phyloP scores from a whole-genome alignment of 2,329 filamentous ascomycete species.

The Didymella pomorum region DNA sequence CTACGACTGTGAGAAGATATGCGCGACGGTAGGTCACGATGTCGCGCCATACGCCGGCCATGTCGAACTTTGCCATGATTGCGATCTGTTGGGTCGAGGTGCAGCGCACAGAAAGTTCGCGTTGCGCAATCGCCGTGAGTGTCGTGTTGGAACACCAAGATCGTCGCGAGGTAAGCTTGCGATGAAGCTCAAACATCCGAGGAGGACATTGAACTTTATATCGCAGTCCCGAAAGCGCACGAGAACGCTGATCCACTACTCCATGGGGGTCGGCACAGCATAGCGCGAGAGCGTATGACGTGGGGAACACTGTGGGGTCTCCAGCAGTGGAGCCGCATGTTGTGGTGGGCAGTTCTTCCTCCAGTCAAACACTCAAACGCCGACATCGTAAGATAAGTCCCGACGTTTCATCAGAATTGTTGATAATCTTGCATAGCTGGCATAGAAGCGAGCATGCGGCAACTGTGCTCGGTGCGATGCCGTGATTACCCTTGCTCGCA shows the following conservation, averaged over 20 bases:
- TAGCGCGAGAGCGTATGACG: conserved; percentile 22
- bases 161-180: conserved; percentile 2
- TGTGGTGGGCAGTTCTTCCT: conserved; percentile 28
- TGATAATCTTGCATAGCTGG: conserved; percentile 13
- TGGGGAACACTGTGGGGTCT: conserved; percentile 31
- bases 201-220: conserved; percentile 11
- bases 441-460: conserved; percentile 15
- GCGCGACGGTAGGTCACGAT: conserved; percentile 52
- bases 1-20: conserved; percentile 54
- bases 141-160: background rate
- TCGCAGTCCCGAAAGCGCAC: conserved; percentile 6
- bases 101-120: background rate
- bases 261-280: conserved; percentile 20
- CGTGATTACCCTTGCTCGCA: conserved; percentile 2
- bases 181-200: background rate
- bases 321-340: conserved; percentile 28
- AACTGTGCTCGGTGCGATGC: conserved; percentile 12
- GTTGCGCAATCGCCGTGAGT: background rate
- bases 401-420: conserved; percentile 4
- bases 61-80: conserved; percentile 44
- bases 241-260: conserved; percentile 14
- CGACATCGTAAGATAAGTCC: conserved; percentile 17
- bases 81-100: background rate
- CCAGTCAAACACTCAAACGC: conserved; percentile 34
- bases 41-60: conserved; percentile 49